Conservation (phyloP, 495 filamentous ascomycete genomes). For the Podospora tetraspora region DNA sequence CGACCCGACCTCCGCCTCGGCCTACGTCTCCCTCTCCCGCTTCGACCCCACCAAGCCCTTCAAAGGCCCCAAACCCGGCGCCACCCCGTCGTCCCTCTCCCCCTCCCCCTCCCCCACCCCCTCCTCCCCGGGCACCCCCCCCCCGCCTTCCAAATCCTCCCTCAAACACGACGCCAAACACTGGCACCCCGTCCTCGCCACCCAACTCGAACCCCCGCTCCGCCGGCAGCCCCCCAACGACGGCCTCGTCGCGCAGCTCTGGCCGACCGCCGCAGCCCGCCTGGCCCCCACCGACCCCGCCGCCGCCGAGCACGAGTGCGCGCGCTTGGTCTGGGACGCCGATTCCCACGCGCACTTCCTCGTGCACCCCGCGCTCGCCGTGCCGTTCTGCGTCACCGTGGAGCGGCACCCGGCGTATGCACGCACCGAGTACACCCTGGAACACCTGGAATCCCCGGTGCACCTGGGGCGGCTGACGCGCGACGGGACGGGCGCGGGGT, state of each 20-base stretch:
- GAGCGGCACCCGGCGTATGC: constrained; percentile 48
- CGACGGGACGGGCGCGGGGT: constrained; percentile 49
- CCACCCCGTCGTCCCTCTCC: constrained; percentile 37
- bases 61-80: constrained; percentile 27
- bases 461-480: constrained; percentile 47
- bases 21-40: constrained; percentile 46
- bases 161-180: constrained; percentile 32
- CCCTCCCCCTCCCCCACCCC: constrained; percentile 26
- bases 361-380: constrained; percentile 61
- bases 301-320: constrained; percentile 67
- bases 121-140: constrained; percentile 11
- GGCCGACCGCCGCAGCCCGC: constrained; percentile 63
- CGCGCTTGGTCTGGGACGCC: constrained; percentile 64
- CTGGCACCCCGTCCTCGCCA: constrained; percentile 52
- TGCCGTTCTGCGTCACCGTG: constrained; percentile 51
- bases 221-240: constrained; percentile 57
- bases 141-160: constrained; percentile 7
- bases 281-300: constrained; percentile 58
- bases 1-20: constrained; percentile 51
- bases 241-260: constrained; percentile 68
- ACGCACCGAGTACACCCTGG: constrained; percentile 56
- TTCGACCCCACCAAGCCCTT: constrained; percentile 50
- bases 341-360: constrained; percentile 61
- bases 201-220: constrained; percentile 53
- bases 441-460: constrained; percentile 53